Evolutionary conservation across 768 basidiomycete species (phyloP).

Genomic region (Naganishia kalamii): DNA sequence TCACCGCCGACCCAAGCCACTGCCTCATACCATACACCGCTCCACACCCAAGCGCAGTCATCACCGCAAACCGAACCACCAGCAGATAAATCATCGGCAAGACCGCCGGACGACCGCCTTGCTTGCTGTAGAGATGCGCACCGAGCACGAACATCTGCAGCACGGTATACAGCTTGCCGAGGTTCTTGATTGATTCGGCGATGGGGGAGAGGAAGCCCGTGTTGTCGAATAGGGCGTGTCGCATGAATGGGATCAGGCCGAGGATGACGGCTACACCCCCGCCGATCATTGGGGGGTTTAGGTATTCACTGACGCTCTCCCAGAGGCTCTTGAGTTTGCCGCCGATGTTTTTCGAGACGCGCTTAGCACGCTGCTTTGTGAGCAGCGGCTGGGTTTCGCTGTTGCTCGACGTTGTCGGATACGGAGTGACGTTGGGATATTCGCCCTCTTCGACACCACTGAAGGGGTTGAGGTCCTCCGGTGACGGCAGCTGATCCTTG

Average conservation of each 20-base stretch:
- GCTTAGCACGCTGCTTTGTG: slow-evolving; percentile 24
- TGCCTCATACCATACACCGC: slow-evolving; percentile 30
- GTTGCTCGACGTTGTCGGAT: slow-evolving; percentile 17
- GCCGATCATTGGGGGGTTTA: slow-evolving; percentile 45
- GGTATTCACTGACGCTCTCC: slow-evolving; percentile 21
- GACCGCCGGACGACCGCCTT: slow-evolving; percentile 28
- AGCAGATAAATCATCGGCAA: slow-evolving; percentile 39
- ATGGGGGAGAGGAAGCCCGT: slow-evolving; percentile 33
- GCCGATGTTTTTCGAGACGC: slow-evolving; percentile 23
- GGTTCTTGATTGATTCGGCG: slow-evolving; percentile 26
- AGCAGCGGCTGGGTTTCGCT: slow-evolving; percentile 33
- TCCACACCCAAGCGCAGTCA: slow-evolving; percentile 34
- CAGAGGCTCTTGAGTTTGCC: slow-evolving; percentile 12
- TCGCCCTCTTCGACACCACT: background rate
- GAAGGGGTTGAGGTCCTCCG: background rate
- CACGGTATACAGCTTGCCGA: slow-evolving; percentile 41
- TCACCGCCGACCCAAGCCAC: slow-evolving; percentile 25
- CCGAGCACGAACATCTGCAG: slow-evolving; percentile 44
- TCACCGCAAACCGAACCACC: slow-evolving; percentile 37
- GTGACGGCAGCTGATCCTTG: slow-evolving; percentile 7
- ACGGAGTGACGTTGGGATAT: slow-evolving; percentile 33
- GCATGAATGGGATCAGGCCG: slow-evolving; percentile 37
- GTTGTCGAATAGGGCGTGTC: slow-evolving; percentile 33
- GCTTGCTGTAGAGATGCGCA: slow-evolving; percentile 38
- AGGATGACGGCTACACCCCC: slow-evolving; percentile 37